Evolutionary conservation across 148 eudicot genomes (phyloP).

Genomic region (Dianthus caryophyllus): DNA sequence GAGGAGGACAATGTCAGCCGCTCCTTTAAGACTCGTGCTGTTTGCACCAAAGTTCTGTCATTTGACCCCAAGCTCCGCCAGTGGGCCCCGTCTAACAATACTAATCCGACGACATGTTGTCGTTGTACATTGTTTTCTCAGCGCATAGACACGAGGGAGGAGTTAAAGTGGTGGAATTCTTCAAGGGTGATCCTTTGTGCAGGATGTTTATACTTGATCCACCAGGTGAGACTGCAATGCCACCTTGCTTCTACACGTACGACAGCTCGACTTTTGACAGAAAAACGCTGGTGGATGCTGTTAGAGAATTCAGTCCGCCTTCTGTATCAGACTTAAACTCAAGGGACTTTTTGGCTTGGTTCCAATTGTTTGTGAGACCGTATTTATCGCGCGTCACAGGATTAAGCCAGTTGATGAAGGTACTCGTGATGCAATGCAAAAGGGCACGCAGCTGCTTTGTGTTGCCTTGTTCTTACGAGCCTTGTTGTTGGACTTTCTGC

Average conservation of each 20-base stretch:
- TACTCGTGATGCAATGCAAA: background rate
- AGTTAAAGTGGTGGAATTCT: background rate
- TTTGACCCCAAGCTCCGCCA: slow-evolving; percentile 1
- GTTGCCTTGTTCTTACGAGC: no score
- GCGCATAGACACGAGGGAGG: background rate
- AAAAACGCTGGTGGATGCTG: background rate
- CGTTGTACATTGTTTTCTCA: background rate
- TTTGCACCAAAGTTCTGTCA: background rate
- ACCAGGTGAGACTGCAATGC: background rate
- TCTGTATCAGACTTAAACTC: background rate
- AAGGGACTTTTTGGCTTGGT: background rate
- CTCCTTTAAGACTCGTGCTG: no score
- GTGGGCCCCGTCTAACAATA: background rate
- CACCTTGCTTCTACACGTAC: background rate
- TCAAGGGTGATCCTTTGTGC: background rate
- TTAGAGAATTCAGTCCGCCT: background rate
- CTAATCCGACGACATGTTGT: background rate
- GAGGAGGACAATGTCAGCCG: no score
- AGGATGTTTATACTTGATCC: background rate
- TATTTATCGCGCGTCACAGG: background rate
- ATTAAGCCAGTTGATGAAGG: background rate
- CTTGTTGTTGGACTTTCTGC: background rate
- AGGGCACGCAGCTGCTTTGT: background rate
- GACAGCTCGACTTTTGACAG: background rate
- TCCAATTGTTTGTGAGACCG: background rate